Conservation (phyloP, 2,329 filamentous ascomycete species). For the Exophiala spinifera region DNA sequence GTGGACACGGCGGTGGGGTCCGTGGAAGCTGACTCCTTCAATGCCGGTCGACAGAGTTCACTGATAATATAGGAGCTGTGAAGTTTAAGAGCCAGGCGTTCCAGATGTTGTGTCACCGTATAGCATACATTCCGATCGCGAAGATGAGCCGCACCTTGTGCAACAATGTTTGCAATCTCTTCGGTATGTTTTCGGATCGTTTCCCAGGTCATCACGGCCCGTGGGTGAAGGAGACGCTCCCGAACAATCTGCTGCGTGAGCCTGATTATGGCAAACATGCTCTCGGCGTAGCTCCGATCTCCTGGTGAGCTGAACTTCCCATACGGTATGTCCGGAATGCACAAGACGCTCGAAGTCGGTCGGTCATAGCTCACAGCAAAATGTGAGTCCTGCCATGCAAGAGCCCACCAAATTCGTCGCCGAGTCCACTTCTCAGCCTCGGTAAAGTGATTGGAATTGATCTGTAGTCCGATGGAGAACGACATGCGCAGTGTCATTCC, state of each 20-base stretch:
- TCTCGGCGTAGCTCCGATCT: slow-evolving; percentile 56
- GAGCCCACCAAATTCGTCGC: slow-evolving; percentile 54
- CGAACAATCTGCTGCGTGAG: slow-evolving; percentile 57
- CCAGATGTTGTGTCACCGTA: slow-evolving; percentile 50
- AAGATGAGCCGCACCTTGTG: slow-evolving; percentile 57
- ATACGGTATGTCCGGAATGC: slow-evolving; percentile 51
- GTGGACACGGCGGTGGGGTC: slow-evolving; percentile 37
- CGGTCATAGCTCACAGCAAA: slow-evolving; percentile 63
- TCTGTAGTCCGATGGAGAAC: slow-evolving; percentile 59
- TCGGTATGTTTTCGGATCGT: slow-evolving; percentile 57
- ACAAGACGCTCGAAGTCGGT: slow-evolving; percentile 54
- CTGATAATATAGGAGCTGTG: slow-evolving; percentile 62
- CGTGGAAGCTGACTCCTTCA: slow-evolving; percentile 46
- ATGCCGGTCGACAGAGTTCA: slow-evolving; percentile 59
- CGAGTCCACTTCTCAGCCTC: slow-evolving; percentile 47
- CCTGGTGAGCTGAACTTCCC: slow-evolving; percentile 47
- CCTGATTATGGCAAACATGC: slow-evolving; percentile 55
- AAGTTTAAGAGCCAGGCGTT: slow-evolving; percentile 59
- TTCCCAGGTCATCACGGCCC: slow-evolving; percentile 52
- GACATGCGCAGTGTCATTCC: slow-evolving; percentile 60
- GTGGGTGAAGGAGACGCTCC: slow-evolving; percentile 54
- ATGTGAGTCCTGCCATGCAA: slow-evolving; percentile 63
- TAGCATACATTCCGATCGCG: slow-evolving; percentile 50
- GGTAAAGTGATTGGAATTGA: slow-evolving; percentile 54
- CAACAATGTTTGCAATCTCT: slow-evolving; percentile 55